phyloP scores from a whole-genome alignment of 1,284 basidiomycete genomes.

The Malassezia brasiliensis region DNA sequence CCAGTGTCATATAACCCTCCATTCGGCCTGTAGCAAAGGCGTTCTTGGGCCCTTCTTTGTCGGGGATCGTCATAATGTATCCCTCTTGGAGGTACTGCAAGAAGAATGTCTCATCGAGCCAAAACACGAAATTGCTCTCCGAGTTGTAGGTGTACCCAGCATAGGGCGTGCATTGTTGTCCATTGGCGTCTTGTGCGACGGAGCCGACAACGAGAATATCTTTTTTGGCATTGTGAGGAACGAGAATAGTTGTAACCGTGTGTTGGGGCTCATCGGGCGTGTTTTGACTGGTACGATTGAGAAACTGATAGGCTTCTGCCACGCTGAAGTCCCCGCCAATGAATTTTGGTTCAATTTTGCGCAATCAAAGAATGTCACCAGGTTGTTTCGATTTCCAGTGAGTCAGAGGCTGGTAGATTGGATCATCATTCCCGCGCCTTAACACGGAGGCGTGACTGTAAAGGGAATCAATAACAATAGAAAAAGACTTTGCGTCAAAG shows the following conservation, averaged over 20 bases:
- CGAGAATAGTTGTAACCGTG: conserved; percentile 26
- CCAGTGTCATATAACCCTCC: conserved; percentile 28
- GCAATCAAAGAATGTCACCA: conserved; percentile 25
- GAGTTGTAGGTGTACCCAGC: background rate
- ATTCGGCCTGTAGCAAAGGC: conserved; percentile 32
- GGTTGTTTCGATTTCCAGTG: conserved; percentile 14
- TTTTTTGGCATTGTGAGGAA: conserved; percentile 22
- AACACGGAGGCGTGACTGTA: background rate
- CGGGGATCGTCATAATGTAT: conserved; percentile 28
- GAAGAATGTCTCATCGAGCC: conserved; percentile 13
- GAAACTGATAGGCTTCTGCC: conserved; percentile 18
- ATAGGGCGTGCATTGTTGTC: conserved; percentile 23
- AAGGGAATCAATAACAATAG: no score
- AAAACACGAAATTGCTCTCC: background rate
- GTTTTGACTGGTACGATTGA: conserved; percentile 19
- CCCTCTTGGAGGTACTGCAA: conserved; percentile 26
- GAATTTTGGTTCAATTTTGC: conserved; percentile 18
- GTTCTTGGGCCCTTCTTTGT: conserved; percentile 30
- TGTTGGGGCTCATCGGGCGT: background rate
- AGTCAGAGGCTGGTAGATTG: background rate
- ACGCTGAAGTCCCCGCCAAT: background rate
- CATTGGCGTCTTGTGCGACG: conserved; percentile 21
- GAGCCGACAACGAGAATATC: conserved; percentile 23
- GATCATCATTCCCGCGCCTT: background rate
- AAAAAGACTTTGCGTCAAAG: no score